These are phyloP conservation scores for Leccinum uliginosum DNA, from an alignment of 768 basidiomycete species.

Conservation along the genomic window DNA sequence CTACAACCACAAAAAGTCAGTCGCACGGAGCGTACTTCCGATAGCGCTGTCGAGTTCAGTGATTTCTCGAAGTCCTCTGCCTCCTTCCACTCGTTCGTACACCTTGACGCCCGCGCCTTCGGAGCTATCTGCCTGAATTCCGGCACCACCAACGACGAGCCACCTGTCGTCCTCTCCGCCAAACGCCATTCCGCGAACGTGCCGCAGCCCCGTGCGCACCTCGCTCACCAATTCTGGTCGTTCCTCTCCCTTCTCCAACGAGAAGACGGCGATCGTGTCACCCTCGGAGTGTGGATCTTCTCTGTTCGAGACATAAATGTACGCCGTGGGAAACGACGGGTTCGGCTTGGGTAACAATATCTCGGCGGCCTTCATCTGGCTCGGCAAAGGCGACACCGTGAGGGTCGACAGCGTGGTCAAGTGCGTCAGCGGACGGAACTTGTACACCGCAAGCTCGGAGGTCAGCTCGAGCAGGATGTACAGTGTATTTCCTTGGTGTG, in stretches of 20 bases:
- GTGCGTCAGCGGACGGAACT: slow-evolving; percentile 40
- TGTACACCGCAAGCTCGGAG: slow-evolving; percentile 54
- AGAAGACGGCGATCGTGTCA: slow-evolving; percentile 70
- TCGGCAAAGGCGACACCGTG: slow-evolving; percentile 40
- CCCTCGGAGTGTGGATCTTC: slow-evolving; percentile 67
- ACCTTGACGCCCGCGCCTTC: slow-evolving; percentile 69
- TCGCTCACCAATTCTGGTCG: slow-evolving; percentile 52
- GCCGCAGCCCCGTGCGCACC: slow-evolving; percentile 63
- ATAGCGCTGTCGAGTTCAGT: slow-evolving; percentile 36
- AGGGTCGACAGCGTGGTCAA: slow-evolving; percentile 44
- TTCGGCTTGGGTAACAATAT: slow-evolving; percentile 58
- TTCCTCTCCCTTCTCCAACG: slow-evolving; percentile 41
- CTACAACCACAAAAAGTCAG: slow-evolving; percentile 36
- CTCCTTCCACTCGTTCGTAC: slow-evolving; percentile 61
- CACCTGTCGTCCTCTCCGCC: slow-evolving; percentile 58
- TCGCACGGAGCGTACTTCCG: slow-evolving; percentile 34
- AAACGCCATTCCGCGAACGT: slow-evolving; percentile 66
- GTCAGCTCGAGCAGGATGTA: slow-evolving; percentile 69
- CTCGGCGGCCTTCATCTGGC: slow-evolving; percentile 63
- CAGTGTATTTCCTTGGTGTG: slow-evolving; percentile 47
- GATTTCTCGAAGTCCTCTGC: slow-evolving; percentile 50
- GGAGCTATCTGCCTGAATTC: slow-evolving; percentile 43
- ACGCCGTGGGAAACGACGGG: slow-evolving; percentile 46
- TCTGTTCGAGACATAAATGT: slow-evolving; percentile 72
- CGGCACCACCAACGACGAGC: slow-evolving; percentile 59